Percentiles rank a stretch among this genome's conserved stretches.
phyloP scores from a whole-genome alignment of 2,329 filamentous ascomycete genomes.

The Beauveria pseudobassiana region DNA sequence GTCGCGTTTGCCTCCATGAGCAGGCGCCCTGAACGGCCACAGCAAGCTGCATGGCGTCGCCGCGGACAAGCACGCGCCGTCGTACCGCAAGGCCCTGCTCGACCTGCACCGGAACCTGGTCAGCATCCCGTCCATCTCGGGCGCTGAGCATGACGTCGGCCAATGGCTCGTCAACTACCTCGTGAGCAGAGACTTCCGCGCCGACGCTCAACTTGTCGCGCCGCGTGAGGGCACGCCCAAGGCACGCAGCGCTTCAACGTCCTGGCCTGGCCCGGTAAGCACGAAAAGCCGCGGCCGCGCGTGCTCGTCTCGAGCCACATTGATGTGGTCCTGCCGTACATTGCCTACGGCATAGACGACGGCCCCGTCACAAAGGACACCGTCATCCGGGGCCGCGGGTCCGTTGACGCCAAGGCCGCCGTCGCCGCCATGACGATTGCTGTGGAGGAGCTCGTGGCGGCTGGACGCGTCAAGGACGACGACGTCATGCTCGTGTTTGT shows the following conservation, averaged over 20 bases:
- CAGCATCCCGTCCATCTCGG: slow-evolving; percentile 63
- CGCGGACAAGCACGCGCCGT: slow-evolving; percentile 20
- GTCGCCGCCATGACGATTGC: slow-evolving; percentile 70
- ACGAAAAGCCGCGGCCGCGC: slow-evolving; percentile 41
- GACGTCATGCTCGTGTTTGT: slow-evolving; percentile 58
- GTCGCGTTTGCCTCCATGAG: not conserved
- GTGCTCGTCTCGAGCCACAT: slow-evolving; percentile 75
- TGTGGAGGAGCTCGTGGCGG: slow-evolving; percentile 44
- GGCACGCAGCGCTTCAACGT: slow-evolving; percentile 56
- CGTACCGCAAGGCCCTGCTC: slow-evolving; percentile 48
- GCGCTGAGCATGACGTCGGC: slow-evolving; percentile 61
- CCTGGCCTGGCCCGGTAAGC: slow-evolving; percentile 54
- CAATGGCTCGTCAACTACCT: slow-evolving; percentile 63
- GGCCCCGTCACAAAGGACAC: slow-evolving; percentile 36
- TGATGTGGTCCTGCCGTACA: slow-evolving; percentile 67
- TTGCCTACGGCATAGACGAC: slow-evolving; percentile 55
- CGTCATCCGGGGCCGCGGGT: slow-evolving; percentile 63
- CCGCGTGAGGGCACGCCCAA: slow-evolving; percentile 21
- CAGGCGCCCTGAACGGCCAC: not conserved
- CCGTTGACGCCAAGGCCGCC: slow-evolving; percentile 62
- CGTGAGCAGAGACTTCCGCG: slow-evolving; percentile 34
- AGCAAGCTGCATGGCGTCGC: not conserved
- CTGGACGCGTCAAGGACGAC: slow-evolving; percentile 31
- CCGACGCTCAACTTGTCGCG: slow-evolving; percentile 34
- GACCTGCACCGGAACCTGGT: slow-evolving; percentile 70